phyloP scores from a whole-genome alignment of 257 asterid genomes.

The Penstemon davidsonii region DNA sequence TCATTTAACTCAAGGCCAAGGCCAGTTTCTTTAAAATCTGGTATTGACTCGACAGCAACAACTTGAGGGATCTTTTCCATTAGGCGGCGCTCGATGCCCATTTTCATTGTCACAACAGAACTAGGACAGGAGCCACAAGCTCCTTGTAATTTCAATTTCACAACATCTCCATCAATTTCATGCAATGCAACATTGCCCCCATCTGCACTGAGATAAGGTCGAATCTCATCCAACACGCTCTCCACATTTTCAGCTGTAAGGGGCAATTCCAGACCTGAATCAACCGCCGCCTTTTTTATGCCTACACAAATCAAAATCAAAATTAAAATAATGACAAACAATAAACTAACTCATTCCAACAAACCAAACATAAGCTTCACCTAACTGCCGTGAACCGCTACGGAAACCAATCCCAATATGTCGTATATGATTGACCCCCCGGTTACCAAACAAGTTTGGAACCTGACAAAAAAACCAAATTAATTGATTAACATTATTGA shows the following conservation, averaged over 20 bases:
- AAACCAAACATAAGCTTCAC: neutral
- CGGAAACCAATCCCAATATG: neutral
- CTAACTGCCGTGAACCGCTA: constrained; percentile 8
- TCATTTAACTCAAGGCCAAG: constrained; percentile 66
- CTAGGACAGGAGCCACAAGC: constrained; percentile 99
- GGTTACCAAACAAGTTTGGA: constrained; percentile 24
- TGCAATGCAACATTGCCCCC: constrained; percentile 97
- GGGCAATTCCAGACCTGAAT: constrained; percentile 66
- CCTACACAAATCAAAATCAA: constrained; percentile 39
- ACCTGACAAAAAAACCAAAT: too few relatives aligned
- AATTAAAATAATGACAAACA: neutral
- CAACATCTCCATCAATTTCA: constrained; percentile 91
- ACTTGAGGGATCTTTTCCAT: constrained; percentile 96
- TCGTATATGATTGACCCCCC: constrained; percentile 19
- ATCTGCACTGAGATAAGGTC: constrained; percentile 92
- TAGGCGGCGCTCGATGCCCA: constrained; percentile 92
- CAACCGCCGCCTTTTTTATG: constrained; percentile 68
- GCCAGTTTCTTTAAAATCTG: constrained; percentile 90
- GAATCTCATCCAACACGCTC: constrained; percentile 81
- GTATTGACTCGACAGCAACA: constrained; percentile 85
- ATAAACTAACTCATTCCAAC: too few relatives aligned
- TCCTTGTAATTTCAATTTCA: constrained; percentile 85
- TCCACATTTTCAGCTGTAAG: constrained; percentile 90
- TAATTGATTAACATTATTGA: too few relatives aligned
- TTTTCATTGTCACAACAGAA: constrained; percentile 75